Conservation (phyloP, 495 filamentous ascomycete genomes). For the Haplographium delicatum region DNA sequence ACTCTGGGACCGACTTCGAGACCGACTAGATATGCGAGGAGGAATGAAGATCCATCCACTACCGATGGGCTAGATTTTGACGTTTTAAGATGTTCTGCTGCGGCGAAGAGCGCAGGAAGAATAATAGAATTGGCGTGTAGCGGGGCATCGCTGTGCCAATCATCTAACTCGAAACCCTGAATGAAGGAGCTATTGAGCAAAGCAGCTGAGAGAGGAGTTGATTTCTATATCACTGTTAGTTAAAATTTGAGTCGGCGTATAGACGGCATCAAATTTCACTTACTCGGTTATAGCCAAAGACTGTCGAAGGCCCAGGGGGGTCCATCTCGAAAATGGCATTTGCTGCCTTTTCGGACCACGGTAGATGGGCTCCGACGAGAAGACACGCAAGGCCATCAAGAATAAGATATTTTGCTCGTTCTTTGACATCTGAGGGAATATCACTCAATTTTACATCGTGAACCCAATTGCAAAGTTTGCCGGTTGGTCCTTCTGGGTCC, state of each 20-base stretch:
- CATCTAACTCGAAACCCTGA: conserved; percentile 40
- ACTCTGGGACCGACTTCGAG: conserved; percentile 37
- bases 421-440: conserved; percentile 22
- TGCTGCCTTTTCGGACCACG: conserved; percentile 36
- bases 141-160: conserved; percentile 36
- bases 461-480: conserved; percentile 27
- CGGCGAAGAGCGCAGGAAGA: conserved; percentile 38
- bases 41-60: conserved; percentile 28
- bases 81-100: conserved; percentile 10
- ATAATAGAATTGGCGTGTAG: conserved; percentile 33
- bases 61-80: neutral
- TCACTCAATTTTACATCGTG: conserved; percentile 14
- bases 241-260: conserved; percentile 7
- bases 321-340: conserved; percentile 33
- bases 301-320: conserved; percentile 25
- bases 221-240: conserved; percentile 11
- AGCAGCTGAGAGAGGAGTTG: conserved; percentile 32
- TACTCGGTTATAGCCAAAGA: conserved; percentile 32
- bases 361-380: conserved; percentile 36
- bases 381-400: conserved; percentile 40
- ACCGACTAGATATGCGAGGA: conserved; percentile 34
- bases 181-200: conserved; percentile 39
- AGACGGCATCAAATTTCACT: neutral
- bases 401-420: conserved; percentile 38
- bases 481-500: conserved; percentile 20